These are phyloP conservation scores for Pleurotus citrinopileatus DNA, from an alignment of 768 basidiomycete genomes.

Conservation along the genomic window DNA sequence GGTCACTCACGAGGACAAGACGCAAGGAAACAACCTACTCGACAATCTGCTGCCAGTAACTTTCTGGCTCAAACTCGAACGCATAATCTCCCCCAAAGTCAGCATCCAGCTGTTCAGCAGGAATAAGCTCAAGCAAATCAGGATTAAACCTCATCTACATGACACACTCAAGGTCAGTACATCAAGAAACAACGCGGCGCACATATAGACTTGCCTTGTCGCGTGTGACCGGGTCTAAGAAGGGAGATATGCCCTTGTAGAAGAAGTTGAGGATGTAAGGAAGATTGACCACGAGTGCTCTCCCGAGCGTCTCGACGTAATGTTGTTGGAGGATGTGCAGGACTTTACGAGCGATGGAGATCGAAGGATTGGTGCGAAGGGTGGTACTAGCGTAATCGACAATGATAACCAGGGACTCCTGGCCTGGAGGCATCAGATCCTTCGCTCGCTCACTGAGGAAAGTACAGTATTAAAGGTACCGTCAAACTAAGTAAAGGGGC, in stretches of 20 bases:
- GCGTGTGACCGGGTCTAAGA: slow-evolving; percentile 84
- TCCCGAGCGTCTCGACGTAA: slow-evolving; percentile 85
- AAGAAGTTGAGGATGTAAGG: slow-evolving; percentile 73
- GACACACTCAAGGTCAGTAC: not conserved
- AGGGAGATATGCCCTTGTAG: slow-evolving; percentile 82
- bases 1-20: not conserved
- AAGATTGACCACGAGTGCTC: slow-evolving; percentile 81
- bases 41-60: slow-evolving; percentile 79
- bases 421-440: slow-evolving; percentile 83
- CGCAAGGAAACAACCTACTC: slow-evolving; percentile 38
- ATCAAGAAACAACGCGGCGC: too few relatives aligned
- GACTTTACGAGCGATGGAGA: slow-evolving; percentile 76
- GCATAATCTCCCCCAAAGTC: slow-evolving; percentile 80
- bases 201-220: slow-evolving; percentile 60
- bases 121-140: slow-evolving; percentile 71
- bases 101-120: slow-evolving; percentile 71
- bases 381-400: slow-evolving; percentile 87
- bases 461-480: not conserved
- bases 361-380: slow-evolving; percentile 78
- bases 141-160: slow-evolving; percentile 89
- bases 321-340: slow-evolving; percentile 83
- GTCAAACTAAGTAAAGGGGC: not conserved
- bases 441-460: slow-evolving; percentile 75
- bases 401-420: slow-evolving; percentile 79
- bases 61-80: slow-evolving; percentile 69